Base-by-base conservation (phyloP, 140 eudicot species). In the Ambrosia hybrid region DNA sequence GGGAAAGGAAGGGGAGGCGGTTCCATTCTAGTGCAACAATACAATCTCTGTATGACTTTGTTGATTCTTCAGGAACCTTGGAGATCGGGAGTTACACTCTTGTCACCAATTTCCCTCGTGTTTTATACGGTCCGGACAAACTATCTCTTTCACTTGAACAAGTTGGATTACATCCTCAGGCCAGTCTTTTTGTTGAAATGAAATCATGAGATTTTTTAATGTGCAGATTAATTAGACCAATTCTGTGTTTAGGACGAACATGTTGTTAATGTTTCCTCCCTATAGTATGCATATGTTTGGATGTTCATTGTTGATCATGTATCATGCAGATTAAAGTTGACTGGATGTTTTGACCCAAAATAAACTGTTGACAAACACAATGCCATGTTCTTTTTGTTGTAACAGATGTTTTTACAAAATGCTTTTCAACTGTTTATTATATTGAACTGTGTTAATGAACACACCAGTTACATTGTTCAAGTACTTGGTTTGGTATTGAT, bases 81-180 rank as follows among this genome's bases (percentile, higher is more conserved):
- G 96, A 87, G 49, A 62, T 73, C 0, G 90, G 86, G 52, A 74
- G 76, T 57, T 94, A 83, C 87, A 84, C 83, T 51, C 95, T 94
- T 4, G 85, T 90, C 73, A 88, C 97, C 81, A 94, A 94, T 77
- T 90, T 94, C 62, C 99, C 99, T 10, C 91, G 99, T 10, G 85
- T 85, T 26, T 83, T 84, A 0, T 94, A 86, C 58, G 97, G 97
- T 17, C 76, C 73, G 21, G 96, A 94, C 34, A 94, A 90, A 83
- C 82, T 79, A 51, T 65, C 87, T 34, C 37, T 70, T 51, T 76
- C 97, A 12, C 80, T 94, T n/a, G 78, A 88, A 75, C 90, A 94
- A 75, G 95, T 84, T 37, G 96, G 97, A 61, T 62, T 90, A 53
- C 99, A 94, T 78, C 97, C 99, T 76, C 99, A 94, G 63, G 99